phyloP scores from a whole-genome alignment of 2,329 filamentous ascomycete species.

The Penicillium sclerotiorum region DNA sequence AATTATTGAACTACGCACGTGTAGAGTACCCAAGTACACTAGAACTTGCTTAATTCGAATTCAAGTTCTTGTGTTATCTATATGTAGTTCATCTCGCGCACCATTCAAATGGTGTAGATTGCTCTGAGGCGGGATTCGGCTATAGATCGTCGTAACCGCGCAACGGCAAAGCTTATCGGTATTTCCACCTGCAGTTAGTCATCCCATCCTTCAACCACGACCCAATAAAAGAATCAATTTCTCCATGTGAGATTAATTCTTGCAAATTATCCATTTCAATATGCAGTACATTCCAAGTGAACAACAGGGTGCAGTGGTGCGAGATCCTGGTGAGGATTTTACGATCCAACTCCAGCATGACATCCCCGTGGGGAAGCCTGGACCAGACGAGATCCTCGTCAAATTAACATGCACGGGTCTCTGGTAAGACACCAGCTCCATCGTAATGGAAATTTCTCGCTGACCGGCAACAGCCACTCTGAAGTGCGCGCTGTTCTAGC shows the following conservation, averaged over 20 bases:
- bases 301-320: constrained; percentile 22
- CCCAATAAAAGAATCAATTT: neutral
- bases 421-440: constrained; percentile 16
- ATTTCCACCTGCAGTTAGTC: constrained; percentile 2
- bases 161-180: constrained; percentile 2
- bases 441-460: neutral
- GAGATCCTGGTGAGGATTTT: constrained; percentile 18
- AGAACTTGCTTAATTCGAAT: no score
- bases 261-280: neutral
- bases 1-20: no score
- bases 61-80: no score
- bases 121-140: constrained; percentile 1
- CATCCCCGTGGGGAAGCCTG: constrained; percentile 18
- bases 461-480: constrained; percentile 19
- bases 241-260: neutral
- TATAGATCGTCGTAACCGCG: constrained; percentile 5
- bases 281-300: constrained; percentile 2
- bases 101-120: neutral
- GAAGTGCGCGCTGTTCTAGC: constrained; percentile 27
- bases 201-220: neutral
- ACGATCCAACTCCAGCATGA: constrained; percentile 15
- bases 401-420: constrained; percentile 27
- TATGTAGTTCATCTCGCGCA: neutral
- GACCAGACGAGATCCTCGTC: constrained; percentile 23
- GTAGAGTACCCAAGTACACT: no score